Conservation (phyloP, 2,329 filamentous ascomycete genomes). For the Hypomyces rosellus region DNA sequence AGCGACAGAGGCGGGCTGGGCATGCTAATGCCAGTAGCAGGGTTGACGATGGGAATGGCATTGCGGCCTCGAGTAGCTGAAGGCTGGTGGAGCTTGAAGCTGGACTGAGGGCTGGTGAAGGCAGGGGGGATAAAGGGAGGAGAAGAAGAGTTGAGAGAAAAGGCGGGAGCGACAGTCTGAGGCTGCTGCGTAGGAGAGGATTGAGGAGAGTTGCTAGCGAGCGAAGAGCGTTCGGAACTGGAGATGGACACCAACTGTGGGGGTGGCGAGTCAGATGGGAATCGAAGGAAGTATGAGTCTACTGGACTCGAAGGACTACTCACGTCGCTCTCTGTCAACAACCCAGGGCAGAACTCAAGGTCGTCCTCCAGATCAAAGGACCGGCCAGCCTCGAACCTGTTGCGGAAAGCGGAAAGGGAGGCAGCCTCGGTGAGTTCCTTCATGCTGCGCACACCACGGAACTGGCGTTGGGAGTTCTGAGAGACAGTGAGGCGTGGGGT, state of each 20-base stretch:
- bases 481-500: constrained; percentile 72
- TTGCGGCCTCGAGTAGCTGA: constrained; percentile 84
- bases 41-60: constrained; percentile 96
- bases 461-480: constrained; percentile 81
- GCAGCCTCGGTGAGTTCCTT: constrained; percentile 80
- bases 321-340: constrained; percentile 92
- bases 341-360: constrained; percentile 86
- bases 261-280: constrained; percentile 29
- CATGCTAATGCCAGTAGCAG: constrained; percentile 80
- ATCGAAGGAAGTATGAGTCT: constrained; percentile 12
- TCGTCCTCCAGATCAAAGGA: constrained; percentile 97
- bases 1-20: constrained; percentile 77
- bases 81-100: constrained; percentile 83
- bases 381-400: constrained; percentile 81
- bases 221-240: constrained; percentile 89
- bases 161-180: constrained; percentile 67
- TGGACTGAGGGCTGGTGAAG: constrained; percentile 59
- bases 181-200: constrained; percentile 87
- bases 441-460: constrained; percentile 75
- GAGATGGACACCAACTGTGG: constrained; percentile 82
- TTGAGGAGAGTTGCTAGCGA: constrained; percentile 90
- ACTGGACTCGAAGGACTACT: constrained; percentile 31
- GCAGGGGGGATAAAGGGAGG: constrained; percentile 59
- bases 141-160: constrained; percentile 65
- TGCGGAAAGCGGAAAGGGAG: constrained; percentile 70